Evolutionary conservation across 192 early-diverging fungal species (phyloP).

Genomic region (Coemansia sp.): DNA sequence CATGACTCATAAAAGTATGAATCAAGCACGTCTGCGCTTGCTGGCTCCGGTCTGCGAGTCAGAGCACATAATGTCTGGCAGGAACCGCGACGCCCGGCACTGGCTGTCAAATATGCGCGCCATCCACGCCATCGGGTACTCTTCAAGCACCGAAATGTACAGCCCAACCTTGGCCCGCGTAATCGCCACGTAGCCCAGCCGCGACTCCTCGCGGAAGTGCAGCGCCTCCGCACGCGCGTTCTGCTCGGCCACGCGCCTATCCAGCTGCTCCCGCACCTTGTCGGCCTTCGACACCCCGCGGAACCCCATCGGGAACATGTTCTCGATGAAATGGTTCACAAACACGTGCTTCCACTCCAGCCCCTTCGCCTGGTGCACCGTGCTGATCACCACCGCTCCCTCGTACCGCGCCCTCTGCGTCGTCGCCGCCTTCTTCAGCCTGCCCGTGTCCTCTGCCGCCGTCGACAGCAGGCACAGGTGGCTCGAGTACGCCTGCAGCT

Average conservation of each 20-base stretch:
- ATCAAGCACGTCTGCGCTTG: no score
- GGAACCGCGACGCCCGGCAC: slow-evolving; percentile 25
- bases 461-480: slow-evolving; percentile 43
- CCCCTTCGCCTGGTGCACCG: slow-evolving; percentile 48
- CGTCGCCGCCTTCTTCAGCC: not conserved
- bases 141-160: slow-evolving; percentile 35
- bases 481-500: slow-evolving; percentile 25
- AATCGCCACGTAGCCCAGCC: slow-evolving; percentile 47
- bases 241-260: not conserved
- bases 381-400: slow-evolving; percentile 31
- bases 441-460: slow-evolving; percentile 33
- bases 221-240: not conserved
- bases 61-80: slow-evolving; percentile 30
- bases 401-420: not conserved
- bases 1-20: no score
- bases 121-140: slow-evolving; percentile 35
- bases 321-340: slow-evolving; percentile 44
- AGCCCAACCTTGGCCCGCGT: slow-evolving; percentile 35
- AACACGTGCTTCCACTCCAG: slow-evolving; percentile 49
- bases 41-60: no score
- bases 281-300: slow-evolving; percentile 12
- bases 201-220: slow-evolving; percentile 44
- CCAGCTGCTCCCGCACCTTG: not conserved
- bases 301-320: slow-evolving; percentile 45
- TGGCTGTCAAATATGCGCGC: slow-evolving; percentile 10